Evolutionary conservation across 108 stramenopile genomes (phyloP).

Genomic region (Skeletonema marinoi): DNA sequence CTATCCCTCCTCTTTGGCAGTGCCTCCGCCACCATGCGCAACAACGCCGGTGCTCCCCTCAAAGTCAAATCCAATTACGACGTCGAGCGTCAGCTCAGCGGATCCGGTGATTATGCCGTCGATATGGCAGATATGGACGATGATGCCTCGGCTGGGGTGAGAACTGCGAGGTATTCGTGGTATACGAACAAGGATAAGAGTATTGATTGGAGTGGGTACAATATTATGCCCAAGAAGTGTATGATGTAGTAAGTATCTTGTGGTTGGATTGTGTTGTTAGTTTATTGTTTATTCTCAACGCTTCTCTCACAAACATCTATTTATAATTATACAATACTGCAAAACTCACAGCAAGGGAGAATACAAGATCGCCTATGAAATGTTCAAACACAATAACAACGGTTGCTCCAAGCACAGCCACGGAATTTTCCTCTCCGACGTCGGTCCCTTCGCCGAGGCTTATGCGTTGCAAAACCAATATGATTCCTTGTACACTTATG

Average conservation of each 20-base stretch:
- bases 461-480: constrained; percentile 35
- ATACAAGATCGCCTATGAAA: constrained; percentile 35
- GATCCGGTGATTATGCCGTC: neutral
- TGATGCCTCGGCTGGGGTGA: constrained; percentile 15
- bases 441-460: constrained; percentile 37
- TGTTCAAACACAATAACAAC: constrained; percentile 41
- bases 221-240: constrained; percentile 32
- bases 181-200: constrained; percentile 16
- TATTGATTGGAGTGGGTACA: constrained; percentile 30
- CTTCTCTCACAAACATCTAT: neutral
- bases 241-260: constrained; percentile 31
- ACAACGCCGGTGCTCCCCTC: neutral
- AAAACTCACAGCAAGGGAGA: constrained; percentile 32
- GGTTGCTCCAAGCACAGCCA: constrained; percentile 21
- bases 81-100: neutral
- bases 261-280: neutral
- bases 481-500: constrained; percentile 20
- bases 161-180: constrained; percentile 39
- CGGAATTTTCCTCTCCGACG: constrained; percentile 37
- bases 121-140: neutral
- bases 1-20: neutral
- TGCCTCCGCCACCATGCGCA: neutral
- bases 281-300: neutral
- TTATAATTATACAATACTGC: neutral
- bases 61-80: neutral